A percentile compares a stretch with the other conserved stretches of the same genome.
These are phyloP conservation scores for Nannizziopsis barbatae DNA, from an alignment of 2,329 filamentous ascomycete genomes.

Conservation along the genomic window DNA sequence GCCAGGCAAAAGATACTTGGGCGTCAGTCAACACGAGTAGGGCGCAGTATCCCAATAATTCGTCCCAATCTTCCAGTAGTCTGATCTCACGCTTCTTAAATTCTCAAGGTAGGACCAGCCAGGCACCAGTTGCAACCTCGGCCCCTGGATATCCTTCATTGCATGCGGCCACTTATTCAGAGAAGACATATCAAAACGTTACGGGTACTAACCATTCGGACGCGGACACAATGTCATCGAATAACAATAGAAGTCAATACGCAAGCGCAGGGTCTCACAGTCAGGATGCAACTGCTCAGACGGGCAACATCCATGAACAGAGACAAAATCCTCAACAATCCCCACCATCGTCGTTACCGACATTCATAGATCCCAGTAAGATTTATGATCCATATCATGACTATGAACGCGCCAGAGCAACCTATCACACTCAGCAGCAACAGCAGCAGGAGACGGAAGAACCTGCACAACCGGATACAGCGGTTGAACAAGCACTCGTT, in stretches of 20 bases:
- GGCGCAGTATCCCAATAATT: not conserved
- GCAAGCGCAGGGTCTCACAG: not conserved
- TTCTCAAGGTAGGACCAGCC: not conserved
- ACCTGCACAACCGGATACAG: slow-evolving; percentile 1
- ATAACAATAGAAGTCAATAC: not conserved
- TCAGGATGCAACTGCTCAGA: not conserved
- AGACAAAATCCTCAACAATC: slow-evolving; percentile 3
- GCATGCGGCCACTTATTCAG: not conserved
- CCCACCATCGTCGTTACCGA: slow-evolving; percentile 19
- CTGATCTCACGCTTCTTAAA: not conserved
- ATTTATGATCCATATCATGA: slow-evolving; percentile 45
- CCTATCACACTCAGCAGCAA: slow-evolving; percentile 5
- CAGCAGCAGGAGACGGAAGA: not conserved
- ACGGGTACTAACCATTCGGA: not conserved
- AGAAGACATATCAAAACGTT: not conserved
- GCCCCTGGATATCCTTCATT: not conserved
- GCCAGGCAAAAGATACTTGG: slow-evolving; percentile 3
- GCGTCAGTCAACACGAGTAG: not conserved
- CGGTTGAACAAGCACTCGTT: slow-evolving; percentile 4
- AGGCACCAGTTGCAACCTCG: not conserved
- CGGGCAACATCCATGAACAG: not conserved
- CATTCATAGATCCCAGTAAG: slow-evolving; percentile 43
- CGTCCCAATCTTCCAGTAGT: not conserved
- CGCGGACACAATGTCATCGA: not conserved
- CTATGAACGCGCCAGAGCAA: slow-evolving; percentile 24